These are phyloP conservation scores for Sclerotinia minor DNA, from an alignment of 2,329 filamentous ascomycete species.

Conservation along the genomic window DNA sequence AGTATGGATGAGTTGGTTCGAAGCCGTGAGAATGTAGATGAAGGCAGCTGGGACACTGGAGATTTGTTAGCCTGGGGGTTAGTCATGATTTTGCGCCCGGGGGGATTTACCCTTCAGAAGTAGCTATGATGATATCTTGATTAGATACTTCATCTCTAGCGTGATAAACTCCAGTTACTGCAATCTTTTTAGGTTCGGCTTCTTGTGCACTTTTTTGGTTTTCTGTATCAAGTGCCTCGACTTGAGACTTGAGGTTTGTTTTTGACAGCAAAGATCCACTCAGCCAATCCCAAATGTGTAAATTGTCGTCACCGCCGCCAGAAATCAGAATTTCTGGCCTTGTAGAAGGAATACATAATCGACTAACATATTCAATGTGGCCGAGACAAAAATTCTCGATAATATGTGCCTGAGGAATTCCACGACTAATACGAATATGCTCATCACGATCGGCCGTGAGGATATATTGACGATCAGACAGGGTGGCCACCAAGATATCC, in stretches of 20 bases:
- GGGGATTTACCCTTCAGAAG: slow-evolving; percentile 57
- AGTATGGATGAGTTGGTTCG: slow-evolving; percentile 52
- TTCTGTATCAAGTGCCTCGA: slow-evolving; percentile 40
- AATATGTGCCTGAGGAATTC: slow-evolving; percentile 77
- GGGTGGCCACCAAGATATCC: slow-evolving; percentile 62
- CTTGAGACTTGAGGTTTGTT: slow-evolving; percentile 52
- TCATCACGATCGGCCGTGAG: slow-evolving; percentile 70
- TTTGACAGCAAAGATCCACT: slow-evolving; percentile 51
- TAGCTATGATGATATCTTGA: slow-evolving; percentile 50
- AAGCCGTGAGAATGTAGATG: slow-evolving; percentile 56
- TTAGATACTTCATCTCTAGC: slow-evolving; percentile 39
- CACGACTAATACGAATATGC: slow-evolving; percentile 86
- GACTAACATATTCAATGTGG: slow-evolving; percentile 81
- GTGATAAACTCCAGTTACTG: slow-evolving; percentile 43
- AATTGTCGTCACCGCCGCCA: slow-evolving; percentile 77
- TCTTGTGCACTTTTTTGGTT: background rate
- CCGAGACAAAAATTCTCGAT: slow-evolving; percentile 90
- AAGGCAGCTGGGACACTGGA: slow-evolving; percentile 63
- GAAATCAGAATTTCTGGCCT: slow-evolving; percentile 70
- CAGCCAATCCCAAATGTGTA: slow-evolving; percentile 82
- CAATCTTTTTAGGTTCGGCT: slow-evolving; percentile 39
- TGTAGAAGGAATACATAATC: slow-evolving; percentile 63
- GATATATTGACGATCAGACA: slow-evolving; percentile 56
- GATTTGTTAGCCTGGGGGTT: slow-evolving; percentile 24
- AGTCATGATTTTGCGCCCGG: background rate